phyloP scores from a whole-genome alignment of 148 eudicot species.

The Rheum nobile region DNA sequence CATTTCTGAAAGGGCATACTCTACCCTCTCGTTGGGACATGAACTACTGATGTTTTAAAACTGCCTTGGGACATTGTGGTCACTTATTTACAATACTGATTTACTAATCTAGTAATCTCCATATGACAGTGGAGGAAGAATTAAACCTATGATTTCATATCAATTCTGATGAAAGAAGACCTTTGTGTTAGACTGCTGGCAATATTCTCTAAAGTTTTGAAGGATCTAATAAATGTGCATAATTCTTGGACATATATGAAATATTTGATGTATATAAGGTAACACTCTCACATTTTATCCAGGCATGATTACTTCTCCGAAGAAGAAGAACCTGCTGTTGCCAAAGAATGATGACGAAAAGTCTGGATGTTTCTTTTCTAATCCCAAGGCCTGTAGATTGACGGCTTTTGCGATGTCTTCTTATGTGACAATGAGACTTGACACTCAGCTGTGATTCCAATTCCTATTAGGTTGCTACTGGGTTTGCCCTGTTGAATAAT shows the following conservation, averaged over 20 bases:
- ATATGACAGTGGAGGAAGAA: neutral
- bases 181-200: neutral
- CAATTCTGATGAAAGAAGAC: neutral
- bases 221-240: neutral
- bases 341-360: slow-evolving; percentile 52
- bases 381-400: neutral
- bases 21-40: neutral
- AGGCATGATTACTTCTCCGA: slow-evolving; percentile 62
- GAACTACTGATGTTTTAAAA: neutral
- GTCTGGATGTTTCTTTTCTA: neutral
- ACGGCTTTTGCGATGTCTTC: neutral
- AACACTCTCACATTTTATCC: slow-evolving; percentile 8
- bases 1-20: neutral
- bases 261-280: neutral
- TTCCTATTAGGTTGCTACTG: neutral
- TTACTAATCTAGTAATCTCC: neutral
- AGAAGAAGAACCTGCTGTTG: slow-evolving; percentile 41
- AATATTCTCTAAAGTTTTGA: neutral
- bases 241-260: neutral
- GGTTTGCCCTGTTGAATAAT: neutral
- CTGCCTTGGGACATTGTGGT: neutral
- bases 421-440: neutral
- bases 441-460: neutral
- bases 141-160: neutral
- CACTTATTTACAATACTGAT: neutral